Base-by-base conservation (phyloP, 108 stramenopile species). In the Nitzschia sp. region DNA sequence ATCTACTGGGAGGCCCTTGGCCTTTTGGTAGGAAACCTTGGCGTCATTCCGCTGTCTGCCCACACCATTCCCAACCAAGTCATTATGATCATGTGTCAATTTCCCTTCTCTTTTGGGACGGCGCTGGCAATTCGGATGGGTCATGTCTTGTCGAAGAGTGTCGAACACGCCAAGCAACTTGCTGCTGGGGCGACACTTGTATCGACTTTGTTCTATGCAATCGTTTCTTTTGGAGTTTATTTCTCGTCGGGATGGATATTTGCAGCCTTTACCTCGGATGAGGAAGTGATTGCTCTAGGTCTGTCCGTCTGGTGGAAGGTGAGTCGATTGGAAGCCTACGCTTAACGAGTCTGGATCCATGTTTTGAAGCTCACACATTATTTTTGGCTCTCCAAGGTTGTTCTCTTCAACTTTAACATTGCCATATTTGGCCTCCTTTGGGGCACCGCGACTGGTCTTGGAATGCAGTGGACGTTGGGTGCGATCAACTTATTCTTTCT, bases 61-160 rank as follows among this genome's bases (percentile, higher is more conserved):
- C 82, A 82, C 45, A 79, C 82, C 2, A 76, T 79, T 18, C 76
- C 82, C 24, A 71, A 46, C n/a, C 75, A 82, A 48, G 54, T 79
- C 11, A 61, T 72, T 11, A 54, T 68, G 35, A 46, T 57, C 1
- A 13, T 31, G 24, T 76, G 58, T 42, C 51, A 68, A 72, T 2
- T 63, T 3, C 78, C 77, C 4, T 54, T 75, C 36, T 46, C 49
- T 18, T 56, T 64, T 59, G 74, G 65, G n/a, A 68, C 34, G 24
- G 59, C 66, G 8, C 46, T 72, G 9, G 54, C 70, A 2, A 68
- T 75, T 11, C 74, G 80, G 30, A 61, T 75, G 47, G 74, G 74
- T 0, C 17, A 57, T 18, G 26, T 54, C 2, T 32, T 75, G 18
- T 62, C 74, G 1, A n/a, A 21, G 15, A 68, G 49, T 36, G 75